These are phyloP conservation scores for Cystoderma amianthinum DNA, from an alignment of 768 basidiomycete genomes.

Conservation along the genomic window DNA sequence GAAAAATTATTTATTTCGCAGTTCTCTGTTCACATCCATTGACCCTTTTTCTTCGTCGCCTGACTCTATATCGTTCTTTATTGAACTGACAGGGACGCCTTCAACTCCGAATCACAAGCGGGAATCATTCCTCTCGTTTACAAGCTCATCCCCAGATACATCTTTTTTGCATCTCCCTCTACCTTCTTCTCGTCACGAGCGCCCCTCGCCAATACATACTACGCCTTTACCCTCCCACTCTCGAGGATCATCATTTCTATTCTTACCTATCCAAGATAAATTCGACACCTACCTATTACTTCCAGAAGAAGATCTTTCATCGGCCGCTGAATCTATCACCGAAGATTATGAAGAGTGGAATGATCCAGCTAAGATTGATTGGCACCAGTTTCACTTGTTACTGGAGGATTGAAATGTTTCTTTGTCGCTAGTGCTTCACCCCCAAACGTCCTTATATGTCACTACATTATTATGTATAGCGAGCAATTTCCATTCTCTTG, in stretches of 20 bases:
- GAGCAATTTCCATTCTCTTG: neutral
- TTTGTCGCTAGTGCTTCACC: neutral
- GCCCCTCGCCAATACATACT: slow-evolving; percentile 23
- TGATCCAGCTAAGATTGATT: slow-evolving; percentile 38
- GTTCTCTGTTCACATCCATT: slow-evolving; percentile 13
- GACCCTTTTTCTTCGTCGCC: slow-evolving; percentile 36
- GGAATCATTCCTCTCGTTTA: slow-evolving; percentile 36
- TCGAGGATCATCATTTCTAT: slow-evolving; percentile 22
- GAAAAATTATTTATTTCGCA: slow-evolving; percentile 7
- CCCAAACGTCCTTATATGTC: neutral
- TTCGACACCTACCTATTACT: too few relatives aligned
- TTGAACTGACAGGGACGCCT: slow-evolving; percentile 25
- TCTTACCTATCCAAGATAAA: slow-evolving; percentile 17
- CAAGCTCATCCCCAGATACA: slow-evolving; percentile 21
- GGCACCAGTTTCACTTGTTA: slow-evolving; percentile 50
- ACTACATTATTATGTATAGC: neutral
- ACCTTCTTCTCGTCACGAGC: slow-evolving; percentile 13
- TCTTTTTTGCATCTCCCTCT: slow-evolving; percentile 13
- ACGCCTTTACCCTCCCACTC: slow-evolving; percentile 16
- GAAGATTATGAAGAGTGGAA: slow-evolving; percentile 22
- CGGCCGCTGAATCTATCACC: slow-evolving; percentile 11
- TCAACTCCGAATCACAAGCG: too few relatives aligned
- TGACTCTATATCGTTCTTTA: slow-evolving; percentile 36
- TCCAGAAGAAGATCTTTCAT: slow-evolving; percentile 15
- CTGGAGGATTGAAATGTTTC: slow-evolving; percentile 11